Conservation (phyloP, 768 basidiomycete genomes). For the Clavaria fumosa region DNA sequence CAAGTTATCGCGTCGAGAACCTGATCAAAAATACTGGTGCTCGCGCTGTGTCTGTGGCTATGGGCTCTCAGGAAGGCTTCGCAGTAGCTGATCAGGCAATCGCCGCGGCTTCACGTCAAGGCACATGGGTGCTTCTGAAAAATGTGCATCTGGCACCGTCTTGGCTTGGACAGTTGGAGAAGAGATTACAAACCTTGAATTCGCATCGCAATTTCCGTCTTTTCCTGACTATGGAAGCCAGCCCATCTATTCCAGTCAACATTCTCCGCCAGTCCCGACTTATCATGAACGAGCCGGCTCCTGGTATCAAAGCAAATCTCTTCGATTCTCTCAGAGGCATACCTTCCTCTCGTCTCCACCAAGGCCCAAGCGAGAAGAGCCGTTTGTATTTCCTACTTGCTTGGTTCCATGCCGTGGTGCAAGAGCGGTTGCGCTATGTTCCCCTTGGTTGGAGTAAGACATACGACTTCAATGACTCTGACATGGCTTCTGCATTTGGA, state of each 20-base stretch:
- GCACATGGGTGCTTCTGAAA: constrained; percentile 93
- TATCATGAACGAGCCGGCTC: constrained; percentile 97
- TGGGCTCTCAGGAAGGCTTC: constrained; percentile 99
- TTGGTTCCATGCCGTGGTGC: constrained; percentile 98
- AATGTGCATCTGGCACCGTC: constrained; percentile 93
- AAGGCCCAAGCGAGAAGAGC: constrained; percentile 86
- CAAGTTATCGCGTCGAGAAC: constrained; percentile 91
- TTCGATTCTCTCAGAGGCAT: constrained; percentile 78
- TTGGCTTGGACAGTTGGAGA: constrained; percentile 94
- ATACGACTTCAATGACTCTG: constrained; percentile 99
- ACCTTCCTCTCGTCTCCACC: constrained; percentile 48
- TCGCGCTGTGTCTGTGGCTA: constrained; percentile 81
- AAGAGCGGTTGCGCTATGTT: constrained; percentile 90
- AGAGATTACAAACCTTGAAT: constrained; percentile 84
- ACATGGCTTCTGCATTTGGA: constrained; percentile 81
- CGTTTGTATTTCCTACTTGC: constrained; percentile 91
- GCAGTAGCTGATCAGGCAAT: constrained; percentile 93
- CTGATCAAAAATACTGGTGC: constrained; percentile 64
- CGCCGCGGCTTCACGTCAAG: constrained; percentile 78
- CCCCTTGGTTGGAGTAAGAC: constrained; percentile 94
- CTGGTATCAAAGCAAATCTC: constrained; percentile 92
- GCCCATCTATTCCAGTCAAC: constrained; percentile 88
- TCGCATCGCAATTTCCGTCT: constrained; percentile 87
- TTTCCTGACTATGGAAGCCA: constrained; percentile 97
- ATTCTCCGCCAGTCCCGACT: constrained; percentile 91